Percentiles rank a stretch among this genome's conserved stretches.
Conservation (phyloP, 2,329 filamentous ascomycete genomes). For the Fusarium clavum region DNA sequence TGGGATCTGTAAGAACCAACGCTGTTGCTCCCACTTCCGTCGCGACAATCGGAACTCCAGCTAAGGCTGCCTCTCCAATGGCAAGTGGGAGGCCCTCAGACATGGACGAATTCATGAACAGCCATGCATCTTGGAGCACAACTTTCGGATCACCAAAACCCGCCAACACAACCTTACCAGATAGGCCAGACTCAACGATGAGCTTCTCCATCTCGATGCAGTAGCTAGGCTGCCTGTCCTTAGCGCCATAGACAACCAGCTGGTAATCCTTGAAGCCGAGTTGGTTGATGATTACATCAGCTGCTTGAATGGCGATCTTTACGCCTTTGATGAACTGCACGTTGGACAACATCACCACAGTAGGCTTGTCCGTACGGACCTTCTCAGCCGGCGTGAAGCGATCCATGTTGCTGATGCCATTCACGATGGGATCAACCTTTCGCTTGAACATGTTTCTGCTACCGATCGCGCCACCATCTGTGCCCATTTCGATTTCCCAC, state of each 20-base stretch:
- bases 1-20: constrained; percentile 30
- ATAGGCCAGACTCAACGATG: constrained; percentile 24
- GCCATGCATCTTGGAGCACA: constrained; percentile 36
- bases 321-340: constrained; percentile 40
- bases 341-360: constrained; percentile 38
- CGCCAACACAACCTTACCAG: constrained; percentile 28
- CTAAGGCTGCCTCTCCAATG: constrained; percentile 35
- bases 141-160: constrained; percentile 37
- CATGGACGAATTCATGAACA: constrained; percentile 41
- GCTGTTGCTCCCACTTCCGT: constrained; percentile 38
- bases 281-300: constrained; percentile 36
- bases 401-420: constrained; percentile 38
- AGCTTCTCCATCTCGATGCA: constrained; percentile 39
- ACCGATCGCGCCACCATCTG: constrained; percentile 25
- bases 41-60: constrained; percentile 36
- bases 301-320: constrained; percentile 34
- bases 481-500: constrained; percentile 39
- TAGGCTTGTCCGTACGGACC: constrained; percentile 34
- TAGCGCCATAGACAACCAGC: constrained; percentile 35
- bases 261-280: constrained; percentile 35
- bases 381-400: constrained; percentile 36
- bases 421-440: constrained; percentile 38
- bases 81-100: constrained; percentile 37
- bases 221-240: constrained; percentile 36
- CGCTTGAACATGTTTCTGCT: constrained; percentile 33